A percentile compares a stretch with the other conserved stretches of the same genome.
Conservation (phyloP, 139 green algal genomes). For the Chlorella sp. region DNA sequence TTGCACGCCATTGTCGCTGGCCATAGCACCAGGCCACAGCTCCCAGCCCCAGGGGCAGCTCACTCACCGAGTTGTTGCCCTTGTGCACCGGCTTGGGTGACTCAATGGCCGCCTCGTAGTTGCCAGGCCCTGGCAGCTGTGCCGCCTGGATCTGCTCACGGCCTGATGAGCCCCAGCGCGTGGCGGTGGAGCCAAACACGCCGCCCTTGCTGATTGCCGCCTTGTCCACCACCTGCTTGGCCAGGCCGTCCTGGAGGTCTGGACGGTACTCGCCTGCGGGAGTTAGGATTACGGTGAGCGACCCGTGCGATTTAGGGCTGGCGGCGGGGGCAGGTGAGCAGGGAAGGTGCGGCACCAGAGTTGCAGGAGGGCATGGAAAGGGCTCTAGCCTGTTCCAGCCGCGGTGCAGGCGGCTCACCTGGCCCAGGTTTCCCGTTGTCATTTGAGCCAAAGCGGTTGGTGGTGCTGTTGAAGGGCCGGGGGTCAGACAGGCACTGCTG, state of each 20-base stretch:
- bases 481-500: slow-evolving; percentile 9
- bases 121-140: slow-evolving; percentile 5
- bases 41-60: too few relatives aligned
- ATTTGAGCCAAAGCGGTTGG: slow-evolving; percentile 3
- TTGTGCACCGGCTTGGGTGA: not conserved
- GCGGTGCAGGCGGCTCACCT: too few relatives aligned
- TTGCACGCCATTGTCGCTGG: too few relatives aligned
- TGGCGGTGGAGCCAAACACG: slow-evolving; percentile 3
- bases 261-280: slow-evolving; percentile 9
- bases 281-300: not conserved
- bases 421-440: slow-evolving; percentile 4
- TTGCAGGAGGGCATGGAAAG: too few relatives aligned
- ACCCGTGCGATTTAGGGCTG: not conserved
- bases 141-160: not conserved
- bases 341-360: too few relatives aligned
- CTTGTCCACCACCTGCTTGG: slow-evolving; percentile 4
- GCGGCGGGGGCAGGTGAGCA: too few relatives aligned
- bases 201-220: slow-evolving; percentile 7
- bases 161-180: not conserved
- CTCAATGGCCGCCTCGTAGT: slow-evolving; percentile 4
- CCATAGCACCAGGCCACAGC: too few relatives aligned
- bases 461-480: slow-evolving; percentile 9
- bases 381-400: too few relatives aligned
- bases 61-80: not conserved
- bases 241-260: slow-evolving; percentile 1